Conservation (phyloP, 2,329 filamentous ascomycete species). For the Apiospora sp. region DNA sequence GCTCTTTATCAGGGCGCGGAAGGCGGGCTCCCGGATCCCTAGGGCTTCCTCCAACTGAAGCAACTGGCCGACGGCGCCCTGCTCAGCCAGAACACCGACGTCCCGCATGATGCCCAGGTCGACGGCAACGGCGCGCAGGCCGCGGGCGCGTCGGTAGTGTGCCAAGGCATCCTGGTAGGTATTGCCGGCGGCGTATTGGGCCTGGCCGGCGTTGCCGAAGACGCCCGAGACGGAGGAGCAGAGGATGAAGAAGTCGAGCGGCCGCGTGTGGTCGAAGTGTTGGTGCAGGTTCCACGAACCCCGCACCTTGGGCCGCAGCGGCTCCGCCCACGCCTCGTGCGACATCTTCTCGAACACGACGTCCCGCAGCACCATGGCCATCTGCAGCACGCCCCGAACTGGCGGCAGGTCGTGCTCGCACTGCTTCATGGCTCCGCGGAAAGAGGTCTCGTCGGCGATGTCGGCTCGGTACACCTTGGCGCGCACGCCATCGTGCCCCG, state of each 20-base stretch:
- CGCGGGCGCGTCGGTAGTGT: not conserved
- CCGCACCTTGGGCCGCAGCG: constrained; percentile 49
- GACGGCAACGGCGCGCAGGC: not conserved
- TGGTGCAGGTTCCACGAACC: constrained; percentile 54
- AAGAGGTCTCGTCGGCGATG: constrained; percentile 34
- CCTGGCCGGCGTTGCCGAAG: not conserved
- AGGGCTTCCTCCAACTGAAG: too few species aligned
- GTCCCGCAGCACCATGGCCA: constrained; percentile 49
- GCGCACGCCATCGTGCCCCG: constrained; percentile 38
- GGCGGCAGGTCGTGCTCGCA: constrained; percentile 33
- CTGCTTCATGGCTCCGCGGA: constrained; percentile 29
- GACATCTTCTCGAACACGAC: constrained; percentile 47
- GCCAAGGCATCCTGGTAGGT: constrained; percentile 6
- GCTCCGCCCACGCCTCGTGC: constrained; percentile 45
- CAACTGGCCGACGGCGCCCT: too few species aligned
- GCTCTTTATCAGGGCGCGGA: too few species aligned
- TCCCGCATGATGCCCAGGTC: not conserved
- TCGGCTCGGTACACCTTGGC: constrained; percentile 40
- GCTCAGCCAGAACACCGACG: not conserved
- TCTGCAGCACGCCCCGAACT: constrained; percentile 50
- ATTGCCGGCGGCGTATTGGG: not conserved
- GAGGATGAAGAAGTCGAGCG: constrained; percentile 3
- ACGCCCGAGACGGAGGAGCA: not conserved
- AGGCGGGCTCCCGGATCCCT: too few species aligned
- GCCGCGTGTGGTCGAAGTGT: too few species aligned